These are phyloP conservation scores for Fusarium nematophilum DNA, from an alignment of 2,329 filamentous ascomycete genomes.

Conservation along the genomic window DNA sequence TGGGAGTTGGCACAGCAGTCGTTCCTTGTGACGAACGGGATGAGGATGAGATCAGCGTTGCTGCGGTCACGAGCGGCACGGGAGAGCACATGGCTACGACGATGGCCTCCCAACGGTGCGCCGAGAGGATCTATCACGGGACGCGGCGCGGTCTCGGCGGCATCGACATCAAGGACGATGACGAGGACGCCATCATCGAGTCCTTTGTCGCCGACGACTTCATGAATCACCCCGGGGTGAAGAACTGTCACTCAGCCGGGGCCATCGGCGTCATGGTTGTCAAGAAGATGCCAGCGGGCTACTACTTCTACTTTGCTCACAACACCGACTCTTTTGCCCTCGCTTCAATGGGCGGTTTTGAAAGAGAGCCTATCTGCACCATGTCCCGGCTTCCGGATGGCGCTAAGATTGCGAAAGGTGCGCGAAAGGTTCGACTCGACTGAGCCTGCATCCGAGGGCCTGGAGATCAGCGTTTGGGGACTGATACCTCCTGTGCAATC, in stretches of 20 bases:
- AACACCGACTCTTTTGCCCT: constrained; percentile 92
- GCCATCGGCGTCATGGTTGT: constrained; percentile 92
- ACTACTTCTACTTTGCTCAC: constrained; percentile 92
- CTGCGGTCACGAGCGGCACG: constrained; percentile 90
- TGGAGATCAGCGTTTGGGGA: neutral
- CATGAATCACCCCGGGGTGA: constrained; percentile 89
- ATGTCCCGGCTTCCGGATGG: constrained; percentile 81
- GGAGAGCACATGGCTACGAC: constrained; percentile 98
- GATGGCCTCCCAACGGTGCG: constrained; percentile 87
- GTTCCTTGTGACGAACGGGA: constrained; percentile 82
- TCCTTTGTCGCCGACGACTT: constrained; percentile 90
- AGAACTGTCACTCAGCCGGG: constrained; percentile 80
- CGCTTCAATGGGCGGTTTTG: constrained; percentile 86
- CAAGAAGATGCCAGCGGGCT: constrained; percentile 81
- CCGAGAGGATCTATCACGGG: constrained; percentile 82
- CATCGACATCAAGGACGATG: constrained; percentile 71
- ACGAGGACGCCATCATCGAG: constrained; percentile 80
- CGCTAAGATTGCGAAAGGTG: constrained; percentile 66
- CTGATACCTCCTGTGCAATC: neutral
- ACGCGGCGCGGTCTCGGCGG: constrained; percentile 71
- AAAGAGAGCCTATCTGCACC: constrained; percentile 79
- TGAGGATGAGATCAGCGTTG: constrained; percentile 75
- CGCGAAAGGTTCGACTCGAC: constrained; percentile 58
- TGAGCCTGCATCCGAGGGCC: constrained; percentile 32
- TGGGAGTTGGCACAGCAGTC: constrained; percentile 90